A percentile compares a stretch with the other conserved stretches of the same genome.
These are phyloP conservation scores for Tetrahymena malaccensis DNA, from an alignment of 73 alveolate species.

Conservation along the genomic window DNA sequence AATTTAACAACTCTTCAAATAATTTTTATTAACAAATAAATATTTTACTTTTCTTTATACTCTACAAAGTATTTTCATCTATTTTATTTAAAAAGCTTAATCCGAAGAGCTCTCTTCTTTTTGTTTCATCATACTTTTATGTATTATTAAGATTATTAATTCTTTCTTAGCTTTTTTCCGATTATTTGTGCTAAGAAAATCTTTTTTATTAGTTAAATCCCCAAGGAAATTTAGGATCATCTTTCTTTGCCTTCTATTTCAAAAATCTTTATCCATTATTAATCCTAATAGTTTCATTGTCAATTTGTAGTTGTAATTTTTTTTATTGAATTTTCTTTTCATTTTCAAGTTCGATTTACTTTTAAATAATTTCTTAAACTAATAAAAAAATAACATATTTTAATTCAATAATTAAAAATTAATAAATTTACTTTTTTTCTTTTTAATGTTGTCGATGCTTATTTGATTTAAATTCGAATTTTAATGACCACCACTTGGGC, in stretches of 20 bases:
- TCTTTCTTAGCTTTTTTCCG: neutral
- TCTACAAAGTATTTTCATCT: neutral
- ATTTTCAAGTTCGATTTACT: neutral
- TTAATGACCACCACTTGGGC: neutral
- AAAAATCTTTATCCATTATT: neutral
- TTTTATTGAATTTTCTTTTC: neutral
- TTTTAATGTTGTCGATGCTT: neutral
- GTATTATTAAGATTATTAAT: neutral
- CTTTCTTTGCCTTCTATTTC: neutral
- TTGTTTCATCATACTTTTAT: neutral
- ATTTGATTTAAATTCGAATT: neutral
- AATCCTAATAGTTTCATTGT: neutral
- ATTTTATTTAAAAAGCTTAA: neutral
- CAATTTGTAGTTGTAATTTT: neutral
- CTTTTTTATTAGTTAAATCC: neutral
- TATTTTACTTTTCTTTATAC: neutral
- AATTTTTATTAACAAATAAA: neutral
- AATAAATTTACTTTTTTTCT: neutral
- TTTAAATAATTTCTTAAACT: neutral
- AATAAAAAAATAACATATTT: neutral
- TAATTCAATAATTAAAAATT: neutral
- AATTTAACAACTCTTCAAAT: neutral
- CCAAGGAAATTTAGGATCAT: neutral
- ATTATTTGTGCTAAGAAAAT: neutral
- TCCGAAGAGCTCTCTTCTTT: neutral